Base-by-base conservation (phyloP, 129 eudicot species). In the Pulicaria dysenterica region DNA sequence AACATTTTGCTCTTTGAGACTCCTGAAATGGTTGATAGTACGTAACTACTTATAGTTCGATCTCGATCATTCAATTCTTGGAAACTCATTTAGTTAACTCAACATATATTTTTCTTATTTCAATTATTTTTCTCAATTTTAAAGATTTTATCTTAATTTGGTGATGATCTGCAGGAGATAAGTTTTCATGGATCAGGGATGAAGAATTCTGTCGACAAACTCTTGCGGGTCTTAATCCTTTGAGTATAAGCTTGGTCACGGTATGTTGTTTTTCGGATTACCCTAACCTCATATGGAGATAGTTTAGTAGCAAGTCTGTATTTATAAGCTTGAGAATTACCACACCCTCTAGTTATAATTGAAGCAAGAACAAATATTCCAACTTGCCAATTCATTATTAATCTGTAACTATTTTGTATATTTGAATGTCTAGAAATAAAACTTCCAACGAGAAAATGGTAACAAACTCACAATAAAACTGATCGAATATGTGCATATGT, bases 201-300 rank as follows among this genome's bases (percentile, higher is more conserved):
- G 85, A 79, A 68, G 90, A 89, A 55, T 86, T 89, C 60, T 61
- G 85, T 59, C 77, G 96, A 41, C 94, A 87, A 73, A 90, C 91
- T 43, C 64, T 90, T 47, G 96, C 96, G 10, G 96, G 96, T 67
- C 64, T 90, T 5, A 90, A 90, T 58, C 94, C 96, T 8, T 73
- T 60, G 59, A 62, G 82, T 71, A 87, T 90, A 63, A 44, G 79
- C 39, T 65, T 76, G 64, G 91, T 90, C 46, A 87, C 80, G 84
- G 96, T 90, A 87, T 56, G 82, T 7, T 24, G 31, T 24, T 24
- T 24, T 24, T 24, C 31, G 31, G 31, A 24, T 24, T 24, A 24
- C 31, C 31, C 31, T 24, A 2, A 24, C 31, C 31, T 24, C 31
- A 24, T 24, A 24, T 24, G 31, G 31, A 24, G 1, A 24, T 24